phyloP scores from a whole-genome alignment of 2,329 filamentous ascomycete genomes.

The Ceratocystis destructans region DNA sequence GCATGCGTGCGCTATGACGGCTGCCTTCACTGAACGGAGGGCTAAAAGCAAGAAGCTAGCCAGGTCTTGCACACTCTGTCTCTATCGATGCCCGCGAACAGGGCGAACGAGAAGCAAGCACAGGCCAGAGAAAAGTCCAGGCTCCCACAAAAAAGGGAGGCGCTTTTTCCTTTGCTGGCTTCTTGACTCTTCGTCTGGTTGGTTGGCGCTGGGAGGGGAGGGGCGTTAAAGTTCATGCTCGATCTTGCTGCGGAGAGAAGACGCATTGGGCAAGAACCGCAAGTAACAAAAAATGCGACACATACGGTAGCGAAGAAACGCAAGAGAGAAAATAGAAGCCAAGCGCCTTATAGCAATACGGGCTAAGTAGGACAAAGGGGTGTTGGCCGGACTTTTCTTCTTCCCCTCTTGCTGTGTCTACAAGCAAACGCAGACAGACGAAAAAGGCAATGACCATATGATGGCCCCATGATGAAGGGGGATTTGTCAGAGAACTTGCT shows the following conservation, averaged over 20 bases:
- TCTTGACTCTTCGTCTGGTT: not conserved
- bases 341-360: not conserved
- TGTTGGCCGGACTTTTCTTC: not conserved
- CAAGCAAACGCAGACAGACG: not conserved
- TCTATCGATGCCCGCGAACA: not conserved
- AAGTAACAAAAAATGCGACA: not conserved
- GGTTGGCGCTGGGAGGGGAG: not conserved
- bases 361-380: not conserved
- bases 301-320: not conserved
- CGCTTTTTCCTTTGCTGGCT: not conserved
- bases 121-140: not conserved
- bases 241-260: not conserved
- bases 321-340: not conserved
- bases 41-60: not conserved
- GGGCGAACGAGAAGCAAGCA: not conserved
- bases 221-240: not conserved
- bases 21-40: not conserved
- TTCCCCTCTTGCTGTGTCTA: not conserved
- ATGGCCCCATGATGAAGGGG: not conserved
- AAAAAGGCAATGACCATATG: not conserved
- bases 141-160: not conserved
- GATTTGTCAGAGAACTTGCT: not conserved
- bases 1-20: not conserved
- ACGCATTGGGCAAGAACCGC: not conserved
- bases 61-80: not conserved